A percentile compares a stretch with the other conserved stretches of the same genome.
Evolutionary conservation across 192 early-diverging fungal genomes (phyloP).

Genomic region (Jimgerdemannia lactiflua): DNA sequence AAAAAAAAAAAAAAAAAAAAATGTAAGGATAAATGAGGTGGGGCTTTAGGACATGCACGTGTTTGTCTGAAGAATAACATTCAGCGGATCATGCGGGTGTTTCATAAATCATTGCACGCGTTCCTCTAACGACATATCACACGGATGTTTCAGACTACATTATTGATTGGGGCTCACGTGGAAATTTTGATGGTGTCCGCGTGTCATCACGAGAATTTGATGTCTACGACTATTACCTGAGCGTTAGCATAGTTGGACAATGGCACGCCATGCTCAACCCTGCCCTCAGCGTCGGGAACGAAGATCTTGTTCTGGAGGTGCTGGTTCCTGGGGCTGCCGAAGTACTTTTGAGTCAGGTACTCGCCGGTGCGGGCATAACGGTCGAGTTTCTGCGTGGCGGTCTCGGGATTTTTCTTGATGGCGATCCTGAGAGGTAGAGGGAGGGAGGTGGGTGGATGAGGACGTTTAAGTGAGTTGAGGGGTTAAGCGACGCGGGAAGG

Average conservation of each 20-base stretch:
- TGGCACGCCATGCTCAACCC: conserved; percentile 66
- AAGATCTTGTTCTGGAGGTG: conserved; percentile 36
- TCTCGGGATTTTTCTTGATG: conserved; percentile 66
- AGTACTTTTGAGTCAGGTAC: conserved; percentile 80
- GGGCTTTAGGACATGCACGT: neutral
- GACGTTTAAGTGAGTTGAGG: neutral
- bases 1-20: neutral
- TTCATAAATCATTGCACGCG: too few relatives aligned
- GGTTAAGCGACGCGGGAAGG: neutral
- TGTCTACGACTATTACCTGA: conserved; percentile 42
- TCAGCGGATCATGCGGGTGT: neutral
- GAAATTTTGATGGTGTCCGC: neutral
- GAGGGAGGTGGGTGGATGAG: neutral
- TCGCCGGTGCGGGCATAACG: conserved; percentile 63
- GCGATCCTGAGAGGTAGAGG: conserved; percentile 31
- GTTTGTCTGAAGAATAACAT: neutral
- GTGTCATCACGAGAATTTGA: too few relatives aligned
- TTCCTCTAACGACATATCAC: too few relatives aligned
- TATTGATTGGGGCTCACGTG: neutral
- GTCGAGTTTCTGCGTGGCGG: conserved; percentile 55
- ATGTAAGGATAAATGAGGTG: too few relatives aligned
- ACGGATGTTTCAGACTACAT: too few relatives aligned
- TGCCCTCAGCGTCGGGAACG: conserved; percentile 48
- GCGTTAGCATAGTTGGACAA: conserved; percentile 95
- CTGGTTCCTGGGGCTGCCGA: conserved; percentile 31